These are phyloP conservation scores for Globisporangium polare DNA, from an alignment of 352 stramenopile genomes.

Conservation along the genomic window DNA sequence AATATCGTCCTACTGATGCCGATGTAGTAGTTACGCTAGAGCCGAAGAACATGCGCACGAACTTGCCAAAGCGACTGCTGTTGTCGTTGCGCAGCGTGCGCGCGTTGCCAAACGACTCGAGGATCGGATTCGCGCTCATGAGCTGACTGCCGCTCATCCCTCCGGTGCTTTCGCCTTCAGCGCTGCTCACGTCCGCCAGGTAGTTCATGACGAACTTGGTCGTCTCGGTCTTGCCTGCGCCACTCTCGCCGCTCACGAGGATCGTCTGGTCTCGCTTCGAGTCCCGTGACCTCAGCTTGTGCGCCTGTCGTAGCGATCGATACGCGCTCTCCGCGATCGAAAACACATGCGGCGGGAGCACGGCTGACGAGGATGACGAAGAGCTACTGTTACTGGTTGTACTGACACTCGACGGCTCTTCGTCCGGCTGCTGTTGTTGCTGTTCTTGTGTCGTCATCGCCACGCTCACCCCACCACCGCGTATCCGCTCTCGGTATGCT, in stretches of 20 bases:
- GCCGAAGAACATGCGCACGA: conserved; percentile 85
- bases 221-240: conserved; percentile 45
- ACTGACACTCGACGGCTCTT: background rate
- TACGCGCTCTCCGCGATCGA: conserved; percentile 73
- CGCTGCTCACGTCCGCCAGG: conserved; percentile 31
- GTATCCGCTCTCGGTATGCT: conserved; percentile 32
- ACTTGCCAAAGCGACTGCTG: conserved; percentile 85
- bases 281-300: conserved; percentile 32
- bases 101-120: conserved; percentile 86
- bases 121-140: conserved; percentile 79
- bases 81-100: conserved; percentile 79
- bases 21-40: conserved; percentile 22
- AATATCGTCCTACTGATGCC: conserved; percentile 2
- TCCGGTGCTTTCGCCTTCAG: conserved; percentile 11
- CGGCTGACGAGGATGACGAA: conserved; percentile 7
- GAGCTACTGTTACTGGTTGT: conserved; percentile 17
- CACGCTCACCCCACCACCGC: background rate
- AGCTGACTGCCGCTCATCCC: conserved; percentile 55
- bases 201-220: conserved; percentile 81
- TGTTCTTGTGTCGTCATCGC: too few relatives aligned
- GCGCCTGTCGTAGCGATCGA: conserved; percentile 34
- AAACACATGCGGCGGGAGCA: conserved; percentile 77
- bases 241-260: conserved; percentile 46
- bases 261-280: conserved; percentile 39
- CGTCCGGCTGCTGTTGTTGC: background rate